Evolutionary conservation across 192 early-diverging fungal species (phyloP), one percentile per base, ranked within the genome.

Genomic region (Coemansia sp.): DNA sequence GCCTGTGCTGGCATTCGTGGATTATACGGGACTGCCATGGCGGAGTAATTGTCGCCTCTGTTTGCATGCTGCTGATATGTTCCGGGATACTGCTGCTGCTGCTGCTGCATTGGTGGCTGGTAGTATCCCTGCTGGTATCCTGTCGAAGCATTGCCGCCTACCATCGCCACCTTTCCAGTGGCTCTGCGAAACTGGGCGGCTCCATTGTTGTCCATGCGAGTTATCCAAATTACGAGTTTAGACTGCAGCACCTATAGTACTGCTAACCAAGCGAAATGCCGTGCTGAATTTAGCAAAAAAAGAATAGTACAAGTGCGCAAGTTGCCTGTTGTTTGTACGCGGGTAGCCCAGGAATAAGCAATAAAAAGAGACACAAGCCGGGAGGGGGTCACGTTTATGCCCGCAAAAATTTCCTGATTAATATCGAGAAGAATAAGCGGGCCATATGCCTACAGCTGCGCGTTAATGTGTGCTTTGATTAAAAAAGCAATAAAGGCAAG

Each of bases 181-280:
- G 66, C 50, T 7, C 66, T 59, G 35, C 72, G 72, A 37, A 76
- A 76, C 44, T 55, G 66, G n/a, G 33, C 51, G 57, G 14, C 39
- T 21, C 26, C 53, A 46, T 6, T 40, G 50, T 16, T 56, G 57
- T 45, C 61, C 23, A 26, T 26, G 23, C 23, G 23, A 26, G 23
- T 4, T 26, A 26, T 26, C 23, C 23, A 26, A 26, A 4, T 26
- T 26, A 26, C 23, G 23, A 26, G 23, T 26, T 26, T 1, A 26
- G 23, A 16, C 16, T 23, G 43, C 43, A 36, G 55, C 30, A 14
- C 30, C 26, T 30, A 30, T 41, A n/a, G 50, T 66, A 59, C 44
- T 56, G 55, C 18, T 42, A 40, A 28, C 51, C 44, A 46, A 21
- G 63, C 50, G 56, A 58, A 59, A 44, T 57, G 36, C 31, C 23